These are phyloP conservation scores for Larix kaempferi DNA, from an alignment of 75 land plant species.

Conservation along the genomic window DNA sequence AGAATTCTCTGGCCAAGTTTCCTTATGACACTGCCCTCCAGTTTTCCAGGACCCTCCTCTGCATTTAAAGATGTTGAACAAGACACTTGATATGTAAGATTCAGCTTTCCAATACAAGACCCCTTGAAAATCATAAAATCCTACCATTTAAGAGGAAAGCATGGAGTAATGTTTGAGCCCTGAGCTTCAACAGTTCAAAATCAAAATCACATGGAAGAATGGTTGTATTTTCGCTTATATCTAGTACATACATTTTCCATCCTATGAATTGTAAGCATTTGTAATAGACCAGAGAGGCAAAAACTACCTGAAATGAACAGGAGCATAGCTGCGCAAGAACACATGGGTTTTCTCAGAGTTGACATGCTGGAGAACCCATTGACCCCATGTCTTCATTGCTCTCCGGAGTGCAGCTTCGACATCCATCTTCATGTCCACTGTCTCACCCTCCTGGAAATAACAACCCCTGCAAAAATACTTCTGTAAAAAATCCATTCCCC, in stretches of 20 bases:
- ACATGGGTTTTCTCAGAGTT: constrained; percentile 36
- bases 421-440: constrained; percentile 55
- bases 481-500: background rate
- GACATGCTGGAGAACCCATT: constrained; percentile 36
- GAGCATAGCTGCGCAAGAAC: constrained; percentile 67
- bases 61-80: constrained; percentile 8
- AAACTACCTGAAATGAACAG: constrained; percentile 73
- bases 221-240: background rate
- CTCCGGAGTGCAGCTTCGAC: constrained; percentile 51
- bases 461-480: constrained; percentile 41
- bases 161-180: too few relatives aligned
- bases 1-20: constrained; percentile 39
- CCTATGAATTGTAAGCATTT: background rate
- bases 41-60: constrained; percentile 70
- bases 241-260: background rate
- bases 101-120: background rate
- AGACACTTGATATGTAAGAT: background rate
- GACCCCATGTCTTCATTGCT: constrained; percentile 55
- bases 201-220: background rate
- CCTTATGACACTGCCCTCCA: constrained; percentile 51
- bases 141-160: too few relatives aligned
- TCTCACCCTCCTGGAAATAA: constrained; percentile 56
- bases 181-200: too few relatives aligned
- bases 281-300: background rate
- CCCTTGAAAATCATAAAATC: too few relatives aligned